Evolutionary conservation across 306 rosid genomes (phyloP), one percentile per base, ranked within the genome.

Genomic region (Urtica urens): DNA sequence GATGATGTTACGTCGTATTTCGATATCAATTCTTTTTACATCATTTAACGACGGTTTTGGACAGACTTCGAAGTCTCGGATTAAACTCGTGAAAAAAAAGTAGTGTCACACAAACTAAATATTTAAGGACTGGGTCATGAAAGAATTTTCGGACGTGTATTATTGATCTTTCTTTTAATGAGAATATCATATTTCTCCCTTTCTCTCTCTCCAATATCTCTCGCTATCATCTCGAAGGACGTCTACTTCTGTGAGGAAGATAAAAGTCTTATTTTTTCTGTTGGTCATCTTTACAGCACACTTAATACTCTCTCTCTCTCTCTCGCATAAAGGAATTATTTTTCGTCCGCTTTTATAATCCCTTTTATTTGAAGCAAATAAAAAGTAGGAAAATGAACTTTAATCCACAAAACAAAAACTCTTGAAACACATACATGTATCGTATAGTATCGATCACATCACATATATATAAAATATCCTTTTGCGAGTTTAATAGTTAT

Each of bases 201-300:
- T n/a, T n/a, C n/a, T 62, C 57, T 43, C 48, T 26, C 23, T 49
- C 46, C 39, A 35, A 35, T 35, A 35, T 16, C 62, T 53, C 51
- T 16, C 59, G 48, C 65, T 17, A 46, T 51, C 27, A 53, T 43
- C 51, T 64, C 70, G 60, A 66, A 9, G 3, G 2, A 35, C 75
- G 82, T 72, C 38, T 72, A 65, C 72, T 71, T 69, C 69, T 45
- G 14, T 73, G 88, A 73, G 70, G 59, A 64, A 58, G 61, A 59
- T 45, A 64, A 58, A 63, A 57, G 57, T 49, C 54, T 45, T 65
- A 49, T 57, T 58, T 71, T 53, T 58, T 65, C 56, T 38, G 44
- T 23, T 40, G 21, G 23, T 42, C 68, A 25, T 73, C 53, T 26
- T 50, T 27, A 53, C 51, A 29, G 50, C 45, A 61, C 35, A 25